phyloP scores from a whole-genome alignment of 257 asterid species.

The Solanum infundibuliforme region DNA sequence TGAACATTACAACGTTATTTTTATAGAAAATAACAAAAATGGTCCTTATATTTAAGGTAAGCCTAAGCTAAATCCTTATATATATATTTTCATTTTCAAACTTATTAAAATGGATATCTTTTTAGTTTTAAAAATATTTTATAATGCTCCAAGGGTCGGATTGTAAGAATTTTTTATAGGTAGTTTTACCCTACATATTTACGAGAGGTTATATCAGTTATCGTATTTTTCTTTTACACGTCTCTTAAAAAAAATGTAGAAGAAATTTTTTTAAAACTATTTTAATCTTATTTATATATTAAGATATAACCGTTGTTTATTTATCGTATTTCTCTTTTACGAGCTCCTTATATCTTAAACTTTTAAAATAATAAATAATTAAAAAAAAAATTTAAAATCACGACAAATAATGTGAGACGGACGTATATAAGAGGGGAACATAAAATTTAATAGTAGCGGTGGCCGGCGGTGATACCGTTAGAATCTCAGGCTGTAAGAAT shows the following conservation, averaged over 20 bases:
- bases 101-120: neutral
- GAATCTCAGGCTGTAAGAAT: neutral
- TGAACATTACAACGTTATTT: neutral
- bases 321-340: neutral
- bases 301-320: neutral
- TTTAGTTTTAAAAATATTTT: neutral
- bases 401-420: rapidly evolving
- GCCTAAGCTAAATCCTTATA: neutral
- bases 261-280: too few species aligned
- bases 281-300: too few species aligned
- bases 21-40: neutral
- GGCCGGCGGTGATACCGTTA: neutral
- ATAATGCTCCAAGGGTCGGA: neutral
- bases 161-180: too few species aligned
- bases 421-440: neutral
- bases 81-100: neutral
- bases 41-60: neutral
- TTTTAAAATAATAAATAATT: too few species aligned
- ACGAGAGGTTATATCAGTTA: too few species aligned
- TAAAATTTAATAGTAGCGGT: neutral
- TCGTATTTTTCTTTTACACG: too few species aligned
- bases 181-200: too few species aligned
- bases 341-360: rapidly evolving
- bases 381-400: neutral
- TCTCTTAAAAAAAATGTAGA: too few species aligned